These are phyloP conservation scores for Ogataea salicorniae DNA, from an alignment of 805 yeast genomes.

Conservation along the genomic window DNA sequence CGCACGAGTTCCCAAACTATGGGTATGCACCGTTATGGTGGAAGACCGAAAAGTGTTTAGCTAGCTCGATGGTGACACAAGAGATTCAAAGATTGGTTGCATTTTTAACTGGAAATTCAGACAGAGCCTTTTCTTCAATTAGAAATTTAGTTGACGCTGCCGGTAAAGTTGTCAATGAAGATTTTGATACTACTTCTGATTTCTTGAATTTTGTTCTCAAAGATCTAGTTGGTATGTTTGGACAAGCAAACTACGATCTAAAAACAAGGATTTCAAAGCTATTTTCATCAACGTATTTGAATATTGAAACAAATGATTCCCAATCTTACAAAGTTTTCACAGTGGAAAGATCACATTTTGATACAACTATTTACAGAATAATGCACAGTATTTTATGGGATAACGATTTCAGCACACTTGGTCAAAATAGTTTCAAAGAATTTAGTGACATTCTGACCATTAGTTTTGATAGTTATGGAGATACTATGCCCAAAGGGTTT, in stretches of 20 bases:
- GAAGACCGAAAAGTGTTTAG: conserved; percentile 26
- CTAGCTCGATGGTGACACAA: conserved; percentile 25
- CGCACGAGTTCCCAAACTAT: conserved; percentile 29
- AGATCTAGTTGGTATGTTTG: conserved; percentile 18
- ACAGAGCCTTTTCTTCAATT: conserved; percentile 36
- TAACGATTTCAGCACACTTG: conserved; percentile 20
- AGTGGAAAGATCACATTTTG: conserved; percentile 30
- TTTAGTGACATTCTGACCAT: conserved; percentile 34
- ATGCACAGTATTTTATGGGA: conserved; percentile 31
- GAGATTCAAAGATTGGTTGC: conserved; percentile 37
- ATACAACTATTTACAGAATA: conserved; percentile 28
- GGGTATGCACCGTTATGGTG: conserved; percentile 38
- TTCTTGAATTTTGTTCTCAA: conserved; percentile 21
- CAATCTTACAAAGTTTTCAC: conserved; percentile 27
- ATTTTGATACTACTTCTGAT: conserved; percentile 26
- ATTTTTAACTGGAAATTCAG: conserved; percentile 31
- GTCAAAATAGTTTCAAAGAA: conserved; percentile 16
- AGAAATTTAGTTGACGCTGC: conserved; percentile 28
- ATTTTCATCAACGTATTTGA: conserved; percentile 11
- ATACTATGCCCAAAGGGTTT: conserved; percentile 22
- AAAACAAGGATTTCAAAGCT: conserved; percentile 11
- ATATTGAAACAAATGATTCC: conserved; percentile 10
- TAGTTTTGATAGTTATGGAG: conserved; percentile 27
- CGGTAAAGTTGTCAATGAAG: conserved; percentile 24
- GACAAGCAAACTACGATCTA: conserved; percentile 8